Evolutionary conservation across 2,329 filamentous ascomycete genomes (phyloP).

Genomic region (Thelonectria rubi): DNA sequence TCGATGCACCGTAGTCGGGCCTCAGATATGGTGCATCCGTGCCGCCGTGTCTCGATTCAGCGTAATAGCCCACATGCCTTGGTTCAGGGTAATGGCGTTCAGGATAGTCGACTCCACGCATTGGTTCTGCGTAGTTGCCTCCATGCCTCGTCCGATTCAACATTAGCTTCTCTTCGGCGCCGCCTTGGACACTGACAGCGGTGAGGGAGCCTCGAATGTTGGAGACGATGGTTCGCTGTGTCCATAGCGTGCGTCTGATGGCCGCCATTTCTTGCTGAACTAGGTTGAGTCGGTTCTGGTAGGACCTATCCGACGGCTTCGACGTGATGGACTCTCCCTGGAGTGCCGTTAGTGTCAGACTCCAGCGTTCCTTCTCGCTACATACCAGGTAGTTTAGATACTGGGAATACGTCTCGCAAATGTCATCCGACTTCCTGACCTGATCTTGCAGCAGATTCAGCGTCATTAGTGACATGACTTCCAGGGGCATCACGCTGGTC

Average conservation of each 20-base stretch:
- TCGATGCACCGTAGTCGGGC: neutral
- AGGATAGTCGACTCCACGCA: no score
- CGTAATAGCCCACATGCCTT: no score
- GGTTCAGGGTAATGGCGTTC: no score
- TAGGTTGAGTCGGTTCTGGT: constrained; percentile 52
- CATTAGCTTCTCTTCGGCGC: constrained; percentile 29
- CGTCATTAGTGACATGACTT: constrained; percentile 53
- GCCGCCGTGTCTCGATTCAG: no score
- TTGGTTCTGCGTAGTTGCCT: no score
- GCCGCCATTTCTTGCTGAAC: constrained; percentile 53
- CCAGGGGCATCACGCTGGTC: constrained; percentile 53
- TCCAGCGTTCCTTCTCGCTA: neutral
- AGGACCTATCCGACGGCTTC: constrained; percentile 52
- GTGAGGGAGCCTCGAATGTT: constrained; percentile 39
- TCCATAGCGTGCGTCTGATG: constrained; percentile 48
- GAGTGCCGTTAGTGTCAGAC: constrained; percentile 27
- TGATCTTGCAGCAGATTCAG: constrained; percentile 51
- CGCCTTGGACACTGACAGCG: constrained; percentile 27
- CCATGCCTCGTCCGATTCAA: neutral
- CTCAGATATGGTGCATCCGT: no score
- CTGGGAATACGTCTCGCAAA: constrained; percentile 54
- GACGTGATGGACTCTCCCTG: constrained; percentile 53
- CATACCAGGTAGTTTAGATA: constrained; percentile 54
- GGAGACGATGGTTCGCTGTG: constrained; percentile 46
- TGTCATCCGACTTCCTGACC: constrained; percentile 49